Conservation (phyloP, 306 rosid genomes). For the Mimosa pudica region DNA sequence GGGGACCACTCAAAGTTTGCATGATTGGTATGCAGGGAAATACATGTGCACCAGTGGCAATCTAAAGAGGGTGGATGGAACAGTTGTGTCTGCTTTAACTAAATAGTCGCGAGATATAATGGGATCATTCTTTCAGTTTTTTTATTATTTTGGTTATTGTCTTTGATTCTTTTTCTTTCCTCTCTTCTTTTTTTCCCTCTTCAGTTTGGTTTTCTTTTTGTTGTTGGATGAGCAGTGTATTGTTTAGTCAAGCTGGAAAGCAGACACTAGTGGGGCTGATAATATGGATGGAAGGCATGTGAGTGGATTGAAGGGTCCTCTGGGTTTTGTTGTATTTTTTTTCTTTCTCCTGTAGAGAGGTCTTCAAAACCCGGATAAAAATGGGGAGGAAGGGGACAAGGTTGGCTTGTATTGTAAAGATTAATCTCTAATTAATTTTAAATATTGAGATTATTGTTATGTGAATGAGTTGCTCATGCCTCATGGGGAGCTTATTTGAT, state of each 20-base stretch:
- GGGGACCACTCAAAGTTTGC: slow-evolving; percentile 76
- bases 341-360: background rate
- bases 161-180: slow-evolving; percentile 40
- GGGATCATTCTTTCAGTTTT: slow-evolving; percentile 44
- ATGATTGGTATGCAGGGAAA: slow-evolving; percentile 75
- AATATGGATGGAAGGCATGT: slow-evolving; percentile 52
- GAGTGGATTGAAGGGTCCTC: slow-evolving; percentile 37
- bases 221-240: slow-evolving; percentile 3
- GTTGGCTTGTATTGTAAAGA: background rate
- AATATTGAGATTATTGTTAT: background rate
- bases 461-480: background rate
- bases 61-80: slow-evolving; percentile 35
- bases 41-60: slow-evolving; percentile 72
- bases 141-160: slow-evolving; percentile 14
- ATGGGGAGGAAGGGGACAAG: background rate
- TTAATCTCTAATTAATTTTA: background rate
- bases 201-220: slow-evolving; percentile 15
- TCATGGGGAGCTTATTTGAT: slow-evolving; percentile 23
- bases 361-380: background rate
- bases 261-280: slow-evolving; percentile 50
- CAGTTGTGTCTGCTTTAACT: slow-evolving; percentile 54
- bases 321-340: slow-evolving; percentile 46
- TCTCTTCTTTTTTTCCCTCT: slow-evolving; percentile 21
- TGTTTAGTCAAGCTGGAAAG: slow-evolving; percentile 39
- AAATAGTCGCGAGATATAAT: slow-evolving; percentile 31